Evolutionary conservation across 768 basidiomycete species (phyloP).

Genomic region (Phallus indusiatus): DNA sequence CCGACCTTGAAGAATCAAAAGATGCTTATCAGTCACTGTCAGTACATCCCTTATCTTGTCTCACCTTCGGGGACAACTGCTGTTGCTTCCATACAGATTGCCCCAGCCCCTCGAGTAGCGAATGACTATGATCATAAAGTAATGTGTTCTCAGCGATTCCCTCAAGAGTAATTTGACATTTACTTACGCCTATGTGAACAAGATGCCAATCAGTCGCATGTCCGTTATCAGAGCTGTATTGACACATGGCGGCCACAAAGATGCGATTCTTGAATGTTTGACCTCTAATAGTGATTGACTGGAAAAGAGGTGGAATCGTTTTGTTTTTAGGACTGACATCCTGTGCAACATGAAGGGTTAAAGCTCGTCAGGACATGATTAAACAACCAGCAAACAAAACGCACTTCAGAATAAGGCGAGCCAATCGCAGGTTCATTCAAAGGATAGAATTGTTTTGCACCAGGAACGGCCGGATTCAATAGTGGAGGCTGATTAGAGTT

Average conservation of each 20-base stretch:
- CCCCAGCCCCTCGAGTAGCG: slow-evolving; percentile 62
- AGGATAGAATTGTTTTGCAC: slow-evolving; percentile 46
- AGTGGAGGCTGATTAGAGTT: slow-evolving; percentile 12
- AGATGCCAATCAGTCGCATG: slow-evolving; percentile 79
- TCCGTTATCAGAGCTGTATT: slow-evolving; percentile 67
- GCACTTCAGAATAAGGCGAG: slow-evolving; percentile 25
- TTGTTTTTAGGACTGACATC: slow-evolving; percentile 37
- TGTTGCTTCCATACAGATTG: slow-evolving; percentile 67
- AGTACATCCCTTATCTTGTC: background rate
- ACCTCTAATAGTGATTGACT: slow-evolving; percentile 51
- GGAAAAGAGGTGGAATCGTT: slow-evolving; percentile 49
- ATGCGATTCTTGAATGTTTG: slow-evolving; percentile 68
- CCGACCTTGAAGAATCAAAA: slow-evolving; percentile 26
- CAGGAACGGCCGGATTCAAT: slow-evolving; percentile 41
- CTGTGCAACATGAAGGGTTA: slow-evolving; percentile 11
- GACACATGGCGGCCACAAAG: slow-evolving; percentile 77
- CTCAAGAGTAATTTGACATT: background rate
- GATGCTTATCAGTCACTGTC: background rate
- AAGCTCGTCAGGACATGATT: background rate
- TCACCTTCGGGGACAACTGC: slow-evolving; percentile 57
- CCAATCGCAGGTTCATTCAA: slow-evolving; percentile 53
- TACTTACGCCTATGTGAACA: slow-evolving; percentile 58
- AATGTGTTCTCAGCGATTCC: background rate
- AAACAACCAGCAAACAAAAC: background rate
- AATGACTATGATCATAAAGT: slow-evolving; percentile 31